Conservation (phyloP, 2,329 filamentous ascomycete species). For the Pseudogymnoascus sp. region DNA sequence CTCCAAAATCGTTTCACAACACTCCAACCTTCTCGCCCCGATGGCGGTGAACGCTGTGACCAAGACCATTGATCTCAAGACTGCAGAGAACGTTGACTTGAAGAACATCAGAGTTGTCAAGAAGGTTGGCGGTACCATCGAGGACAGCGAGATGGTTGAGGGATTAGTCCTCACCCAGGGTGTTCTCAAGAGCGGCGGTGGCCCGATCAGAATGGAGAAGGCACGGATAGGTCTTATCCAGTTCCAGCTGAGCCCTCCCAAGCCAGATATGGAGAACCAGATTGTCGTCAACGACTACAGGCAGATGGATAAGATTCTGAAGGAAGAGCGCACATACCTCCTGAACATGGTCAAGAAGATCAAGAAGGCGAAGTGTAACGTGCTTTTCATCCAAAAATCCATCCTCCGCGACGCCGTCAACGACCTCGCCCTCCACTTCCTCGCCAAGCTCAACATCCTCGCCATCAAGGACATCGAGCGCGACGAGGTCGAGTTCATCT, state of each 20-base stretch:
- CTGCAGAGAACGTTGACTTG: conserved; percentile 90
- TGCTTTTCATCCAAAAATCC: conserved; percentile 95
- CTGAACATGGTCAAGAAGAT: conserved; percentile 99
- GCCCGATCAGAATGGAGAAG: conserved; percentile 91
- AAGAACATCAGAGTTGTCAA: conserved; percentile 96
- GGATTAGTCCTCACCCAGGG: conserved; percentile 87
- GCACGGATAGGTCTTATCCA: conserved; percentile 94
- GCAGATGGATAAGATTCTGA: conserved; percentile 99
- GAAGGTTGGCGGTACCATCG: conserved; percentile 95
- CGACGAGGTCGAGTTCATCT: conserved; percentile 98
- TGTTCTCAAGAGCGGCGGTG: conserved; percentile 87
- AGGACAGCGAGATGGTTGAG: conserved; percentile 95
- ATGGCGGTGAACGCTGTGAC: conserved; percentile 97
- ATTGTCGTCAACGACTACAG: conserved; percentile 99
- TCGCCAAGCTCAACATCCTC: conserved; percentile 92
- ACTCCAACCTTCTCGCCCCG: conserved; percentile 87
- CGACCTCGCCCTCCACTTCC: conserved; percentile 92
- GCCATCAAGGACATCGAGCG: conserved; percentile 97
- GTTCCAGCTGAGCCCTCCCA: conserved; percentile 96
- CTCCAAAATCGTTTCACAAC: conserved; percentile 97
- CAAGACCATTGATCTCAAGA: conserved; percentile 92
- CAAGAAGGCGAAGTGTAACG: conserved; percentile 99
- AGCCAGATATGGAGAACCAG: conserved; percentile 99
- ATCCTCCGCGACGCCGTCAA: conserved; percentile 97
- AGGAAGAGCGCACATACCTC: conserved; percentile 96